Base-by-base conservation (phyloP, 164 flowering plant species). In the Chimonanthus salicifolius region DNA sequence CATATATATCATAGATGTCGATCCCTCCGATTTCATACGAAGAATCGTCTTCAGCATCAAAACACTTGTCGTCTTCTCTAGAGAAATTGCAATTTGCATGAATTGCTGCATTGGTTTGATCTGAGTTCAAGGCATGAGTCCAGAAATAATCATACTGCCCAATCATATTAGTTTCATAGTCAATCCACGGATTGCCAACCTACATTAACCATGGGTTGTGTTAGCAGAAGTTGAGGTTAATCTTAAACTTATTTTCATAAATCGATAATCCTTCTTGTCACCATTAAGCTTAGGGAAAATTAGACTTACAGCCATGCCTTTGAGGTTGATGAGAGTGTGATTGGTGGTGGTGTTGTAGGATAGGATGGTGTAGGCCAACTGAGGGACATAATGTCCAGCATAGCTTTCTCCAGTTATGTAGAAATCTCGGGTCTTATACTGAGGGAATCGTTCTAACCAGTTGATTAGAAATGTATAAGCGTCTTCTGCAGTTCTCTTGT, bases 121-220 rank as follows among this genome's bases (percentile, higher is more conserved):
- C 90, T 0, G 88, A 85, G 50, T 43, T 79, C 47, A 87, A 50
- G 10, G 87, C 88, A 74, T 85, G 90, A 0, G 80, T 76, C 80
- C 85, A 78, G 4, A 67, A 62, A 64, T 80, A 82, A 54, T 87
- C 87, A 58, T 44, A 79, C 58, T 60, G 20, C 6, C 87, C 87
- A 20, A 21, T 68, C 7, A 1, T 1, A 43, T 66, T 48, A 0
- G 82, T 83, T 3, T 8, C 20, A 33, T 82, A 83, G 33, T 87
- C 80, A 4, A 85, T 71, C 72, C 47, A 74, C 7, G 83, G 83
- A 82, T 85, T 87, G 15, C 90, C 88, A 11, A 85, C 84, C 88
- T 86, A 67, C 43, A 73, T 62, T 16, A 46, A 33, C 33, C 33
- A 33, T 33, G 33, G 33, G 2, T 33, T 33, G 33, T 33, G 33